Evolutionary conservation across 2,329 filamentous ascomycete species (phyloP).

Genomic region (Cadophora sp.): DNA sequence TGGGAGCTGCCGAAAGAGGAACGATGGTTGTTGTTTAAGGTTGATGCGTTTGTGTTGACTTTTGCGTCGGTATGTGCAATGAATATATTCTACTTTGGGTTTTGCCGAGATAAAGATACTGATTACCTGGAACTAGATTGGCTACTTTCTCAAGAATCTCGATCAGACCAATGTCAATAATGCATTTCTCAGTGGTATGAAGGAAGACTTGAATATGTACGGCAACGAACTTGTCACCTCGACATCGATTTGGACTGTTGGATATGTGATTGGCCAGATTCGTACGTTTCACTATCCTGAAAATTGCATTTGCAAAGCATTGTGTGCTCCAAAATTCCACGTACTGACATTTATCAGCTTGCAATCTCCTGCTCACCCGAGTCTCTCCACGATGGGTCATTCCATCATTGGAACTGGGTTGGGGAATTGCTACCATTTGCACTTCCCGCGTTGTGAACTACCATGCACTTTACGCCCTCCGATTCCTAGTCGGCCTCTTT

Average conservation of each 20-base stretch:
- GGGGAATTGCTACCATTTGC: constrained; percentile 36
- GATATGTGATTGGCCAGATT: constrained; percentile 58
- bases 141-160: constrained; percentile 51
- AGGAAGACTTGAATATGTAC: constrained; percentile 53
- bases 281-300: constrained; percentile 30
- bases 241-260: constrained; percentile 57
- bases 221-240: constrained; percentile 58
- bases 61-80: constrained; percentile 50
- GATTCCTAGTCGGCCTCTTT: constrained; percentile 46
- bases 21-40: constrained; percentile 54
- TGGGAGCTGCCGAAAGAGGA: constrained; percentile 56
- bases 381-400: constrained; percentile 47
- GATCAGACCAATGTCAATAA: constrained; percentile 44
- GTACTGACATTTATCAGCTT: constrained; percentile 36
- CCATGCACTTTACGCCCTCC: constrained; percentile 45
- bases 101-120: not conserved
- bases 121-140: constrained; percentile 23
- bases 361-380: constrained; percentile 57
- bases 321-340: no score
- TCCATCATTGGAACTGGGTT: constrained; percentile 37
- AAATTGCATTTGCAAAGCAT: no score
- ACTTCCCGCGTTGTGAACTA: constrained; percentile 42
- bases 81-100: constrained; percentile 14
- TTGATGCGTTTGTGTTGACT: constrained; percentile 55
- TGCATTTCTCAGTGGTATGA: constrained; percentile 49